Conservation (phyloP, 805 yeast species). For the Saccharomyces eubayanus region DNA sequence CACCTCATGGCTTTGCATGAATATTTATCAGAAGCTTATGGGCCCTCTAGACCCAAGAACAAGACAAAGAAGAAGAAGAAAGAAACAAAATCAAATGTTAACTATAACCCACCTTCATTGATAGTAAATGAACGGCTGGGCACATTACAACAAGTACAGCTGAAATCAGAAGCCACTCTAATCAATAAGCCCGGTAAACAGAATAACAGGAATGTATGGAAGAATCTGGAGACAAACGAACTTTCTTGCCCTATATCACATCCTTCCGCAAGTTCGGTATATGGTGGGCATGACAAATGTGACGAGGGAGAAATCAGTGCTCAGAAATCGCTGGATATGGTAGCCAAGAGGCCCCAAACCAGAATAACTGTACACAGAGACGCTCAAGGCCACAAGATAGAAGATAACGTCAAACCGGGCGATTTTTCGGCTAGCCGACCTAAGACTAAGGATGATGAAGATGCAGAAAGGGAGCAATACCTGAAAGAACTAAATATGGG, state of each 20-base stretch:
- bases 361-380: constrained; percentile 52
- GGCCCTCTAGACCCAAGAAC: constrained; percentile 23
- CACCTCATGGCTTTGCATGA: constrained; percentile 38
- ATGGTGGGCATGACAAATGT: constrained; percentile 10
- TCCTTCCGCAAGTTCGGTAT: neutral
- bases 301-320: neutral
- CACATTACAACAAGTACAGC: neutral
- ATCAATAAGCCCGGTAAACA: neutral
- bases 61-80: constrained; percentile 25
- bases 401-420: constrained; percentile 1
- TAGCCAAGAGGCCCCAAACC: neutral
- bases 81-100: constrained; percentile 10
- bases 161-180: neutral
- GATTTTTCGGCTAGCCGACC: neutral
- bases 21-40: constrained; percentile 40
- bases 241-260: neutral
- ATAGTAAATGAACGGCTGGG: neutral
- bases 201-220: constrained; percentile 19
- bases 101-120: neutral
- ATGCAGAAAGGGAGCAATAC: constrained; percentile 27
- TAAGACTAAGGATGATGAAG: constrained; percentile 13
- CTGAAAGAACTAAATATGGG: constrained; percentile 34
- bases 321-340: constrained; percentile 3
- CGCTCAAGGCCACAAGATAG: constrained; percentile 45
- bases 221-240: constrained; percentile 24